phyloP scores from a whole-genome alignment of 257 asterid genomes.

The Anisodus tanguticus region DNA sequence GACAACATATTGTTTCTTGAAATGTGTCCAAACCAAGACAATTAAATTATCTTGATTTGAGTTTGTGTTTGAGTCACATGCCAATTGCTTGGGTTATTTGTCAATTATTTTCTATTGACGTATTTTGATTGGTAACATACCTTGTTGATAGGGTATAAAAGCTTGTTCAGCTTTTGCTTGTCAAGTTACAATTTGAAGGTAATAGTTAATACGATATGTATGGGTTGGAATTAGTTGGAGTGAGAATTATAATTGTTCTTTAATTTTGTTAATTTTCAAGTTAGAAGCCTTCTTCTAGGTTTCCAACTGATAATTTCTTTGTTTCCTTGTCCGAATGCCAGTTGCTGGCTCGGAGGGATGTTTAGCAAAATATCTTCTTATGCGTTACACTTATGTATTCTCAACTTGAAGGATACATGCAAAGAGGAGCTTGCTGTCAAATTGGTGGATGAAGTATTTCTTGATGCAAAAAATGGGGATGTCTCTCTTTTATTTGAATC shows the following conservation, averaged over 20 bases:
- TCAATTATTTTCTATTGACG: slow-evolving; percentile 7
- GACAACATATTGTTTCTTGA: not conserved
- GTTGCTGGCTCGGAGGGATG: slow-evolving; percentile 3
- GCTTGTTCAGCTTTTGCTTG: not conserved
- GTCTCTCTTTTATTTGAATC: slow-evolving; percentile 52
- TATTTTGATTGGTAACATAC: not conserved
- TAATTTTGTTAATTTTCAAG: slow-evolving; percentile 19
- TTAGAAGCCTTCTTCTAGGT: not conserved
- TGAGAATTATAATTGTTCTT: not conserved
- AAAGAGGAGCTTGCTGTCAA: slow-evolving; percentile 44
- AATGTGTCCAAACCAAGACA: not conserved
- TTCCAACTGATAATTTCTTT: not conserved
- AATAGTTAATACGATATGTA: not conserved
- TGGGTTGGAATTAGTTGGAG: slow-evolving; percentile 13
- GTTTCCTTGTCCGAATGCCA: slow-evolving; percentile 18
- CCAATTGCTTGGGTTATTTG: not conserved
- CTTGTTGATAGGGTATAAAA: not conserved
- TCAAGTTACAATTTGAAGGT: not conserved
- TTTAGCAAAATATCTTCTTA: slow-evolving; percentile 7
- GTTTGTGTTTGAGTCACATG: slow-evolving; percentile 14
- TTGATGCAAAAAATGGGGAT: slow-evolving; percentile 47
- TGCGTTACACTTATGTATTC: slow-evolving; percentile 3
- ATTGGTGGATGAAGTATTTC: slow-evolving; percentile 47
- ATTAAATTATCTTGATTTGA: not conserved
- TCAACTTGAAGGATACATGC: slow-evolving; percentile 57